Percentiles rank a stretch among this genome's conserved stretches.
phyloP scores from a whole-genome alignment of 1,284 basidiomycete genomes.

The Tausonia pullulans region DNA sequence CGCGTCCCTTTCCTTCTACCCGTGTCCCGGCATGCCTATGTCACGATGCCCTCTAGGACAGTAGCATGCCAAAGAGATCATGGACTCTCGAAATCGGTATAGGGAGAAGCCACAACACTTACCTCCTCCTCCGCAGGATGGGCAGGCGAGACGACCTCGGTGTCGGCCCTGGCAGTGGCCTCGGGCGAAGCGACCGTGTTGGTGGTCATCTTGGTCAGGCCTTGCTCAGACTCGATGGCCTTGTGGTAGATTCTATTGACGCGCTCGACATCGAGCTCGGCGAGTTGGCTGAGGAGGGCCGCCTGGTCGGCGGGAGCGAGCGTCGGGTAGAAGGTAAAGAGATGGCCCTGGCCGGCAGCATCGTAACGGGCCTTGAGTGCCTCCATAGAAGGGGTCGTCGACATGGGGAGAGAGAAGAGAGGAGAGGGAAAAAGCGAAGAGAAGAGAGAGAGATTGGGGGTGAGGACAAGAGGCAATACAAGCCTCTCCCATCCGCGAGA shows the following conservation, averaged over 20 bases:
- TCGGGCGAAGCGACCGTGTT: background rate
- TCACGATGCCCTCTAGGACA: too few relatives aligned
- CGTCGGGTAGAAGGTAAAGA: constrained; percentile 74
- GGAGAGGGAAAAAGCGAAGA: background rate
- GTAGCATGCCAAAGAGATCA: too few relatives aligned
- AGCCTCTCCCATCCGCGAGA: too few relatives aligned
- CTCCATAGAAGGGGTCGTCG: constrained; percentile 20
- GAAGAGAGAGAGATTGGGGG: background rate
- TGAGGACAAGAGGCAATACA: too few relatives aligned
- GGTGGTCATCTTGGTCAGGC: constrained; percentile 12
- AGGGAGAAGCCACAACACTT: too few relatives aligned
- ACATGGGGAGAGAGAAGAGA: background rate
- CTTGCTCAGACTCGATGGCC: constrained; percentile 55
- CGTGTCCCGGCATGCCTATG: too few relatives aligned
- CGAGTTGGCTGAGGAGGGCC: constrained; percentile 60
- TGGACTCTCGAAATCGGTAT: too few relatives aligned
- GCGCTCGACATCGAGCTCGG: constrained; percentile 71
- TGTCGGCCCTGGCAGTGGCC: background rate
- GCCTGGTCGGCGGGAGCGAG: constrained; percentile 57
- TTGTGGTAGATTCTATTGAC: constrained; percentile 80
- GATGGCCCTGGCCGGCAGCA: constrained; percentile 73
- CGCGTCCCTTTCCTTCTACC: too few relatives aligned
- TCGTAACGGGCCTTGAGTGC: constrained; percentile 46
- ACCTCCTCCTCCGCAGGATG: too few relatives aligned
- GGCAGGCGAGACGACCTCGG: background rate